phyloP scores from a whole-genome alignment of 441 rosid species.

The Adansonia rubrostipa region DNA sequence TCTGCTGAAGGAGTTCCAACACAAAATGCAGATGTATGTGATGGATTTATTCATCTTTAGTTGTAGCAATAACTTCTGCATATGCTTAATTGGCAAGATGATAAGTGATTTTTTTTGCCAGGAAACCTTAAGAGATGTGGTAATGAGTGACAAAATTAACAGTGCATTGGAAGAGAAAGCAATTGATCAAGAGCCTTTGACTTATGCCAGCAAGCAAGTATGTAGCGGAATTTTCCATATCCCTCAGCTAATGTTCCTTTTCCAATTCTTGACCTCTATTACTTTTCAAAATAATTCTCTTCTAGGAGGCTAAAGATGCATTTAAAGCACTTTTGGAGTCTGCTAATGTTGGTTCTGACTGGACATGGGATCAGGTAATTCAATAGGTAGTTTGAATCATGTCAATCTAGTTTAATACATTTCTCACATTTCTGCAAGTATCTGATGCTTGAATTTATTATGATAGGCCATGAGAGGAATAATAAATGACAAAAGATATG shows the following conservation, averaged over 20 bases:
- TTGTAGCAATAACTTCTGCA: slow-evolving; percentile 29
- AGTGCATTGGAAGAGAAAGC: slow-evolving; percentile 59
- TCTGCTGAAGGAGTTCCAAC: slow-evolving; percentile 46
- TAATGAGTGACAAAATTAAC: slow-evolving; percentile 48
- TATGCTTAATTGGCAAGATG: slow-evolving; percentile 34
- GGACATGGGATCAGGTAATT: slow-evolving; percentile 83
- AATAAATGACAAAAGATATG: slow-evolving; percentile 73
- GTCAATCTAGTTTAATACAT: not conserved
- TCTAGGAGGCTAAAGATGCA: slow-evolving; percentile 67
- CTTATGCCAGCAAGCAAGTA: slow-evolving; percentile 73
- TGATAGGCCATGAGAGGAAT: slow-evolving; percentile 71
- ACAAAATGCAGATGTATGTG: slow-evolving; percentile 53
- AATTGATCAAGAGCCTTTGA: slow-evolving; percentile 52
- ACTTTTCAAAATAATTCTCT: slow-evolving; percentile 15
- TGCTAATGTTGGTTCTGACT: slow-evolving; percentile 69
- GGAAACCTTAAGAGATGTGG: slow-evolving; percentile 56
- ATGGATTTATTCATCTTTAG: slow-evolving; percentile 23
- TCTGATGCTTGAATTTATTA: slow-evolving; percentile 36
- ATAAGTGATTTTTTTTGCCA: slow-evolving; percentile 38
- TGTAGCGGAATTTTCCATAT: slow-evolving; percentile 26
- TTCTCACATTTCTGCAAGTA: slow-evolving; percentile 22
- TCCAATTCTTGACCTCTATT: slow-evolving; percentile 25
- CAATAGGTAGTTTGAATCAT: slow-evolving; percentile 21
- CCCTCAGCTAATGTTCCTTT: slow-evolving; percentile 26
- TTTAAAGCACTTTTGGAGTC: slow-evolving; percentile 70